Evolutionary conservation across 2,329 filamentous ascomycete species (phyloP).

Genomic region (Ophiostoma sp.): DNA sequence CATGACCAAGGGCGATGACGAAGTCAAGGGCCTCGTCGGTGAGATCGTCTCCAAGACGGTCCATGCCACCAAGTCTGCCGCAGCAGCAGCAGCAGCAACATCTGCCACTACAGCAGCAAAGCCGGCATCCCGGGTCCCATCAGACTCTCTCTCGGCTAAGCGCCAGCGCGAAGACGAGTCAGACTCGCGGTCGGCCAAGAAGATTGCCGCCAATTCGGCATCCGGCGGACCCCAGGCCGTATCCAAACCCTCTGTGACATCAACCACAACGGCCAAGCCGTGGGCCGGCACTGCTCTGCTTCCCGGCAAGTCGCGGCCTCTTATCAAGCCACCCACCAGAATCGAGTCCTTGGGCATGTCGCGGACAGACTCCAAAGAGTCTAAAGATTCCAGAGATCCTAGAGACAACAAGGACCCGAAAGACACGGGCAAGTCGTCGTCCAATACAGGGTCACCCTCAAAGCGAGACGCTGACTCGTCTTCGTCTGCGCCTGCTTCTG

Average conservation of each 20-base stretch:
- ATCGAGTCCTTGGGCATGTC: constrained; percentile 17
- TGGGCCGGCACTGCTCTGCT: constrained; percentile 35
- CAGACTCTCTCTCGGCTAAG: constrained; percentile 33
- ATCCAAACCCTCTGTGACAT: constrained; percentile 28
- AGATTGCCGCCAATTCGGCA: constrained; percentile 35
- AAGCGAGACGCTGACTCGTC: constrained; percentile 15
- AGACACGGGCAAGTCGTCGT: constrained; percentile 13
- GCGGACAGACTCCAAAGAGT: neutral
- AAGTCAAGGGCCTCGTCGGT: constrained; percentile 57
- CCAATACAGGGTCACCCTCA: constrained; percentile 9
- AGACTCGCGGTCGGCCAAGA: constrained; percentile 38
- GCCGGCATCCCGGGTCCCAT: constrained; percentile 26
- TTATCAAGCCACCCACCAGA: constrained; percentile 36
- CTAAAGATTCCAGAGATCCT: neutral
- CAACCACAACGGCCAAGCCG: constrained; percentile 31
- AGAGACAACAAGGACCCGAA: neutral
- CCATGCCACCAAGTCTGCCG: constrained; percentile 29
- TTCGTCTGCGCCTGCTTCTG: neutral
- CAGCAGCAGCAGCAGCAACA: neutral
- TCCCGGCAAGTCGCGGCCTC: constrained; percentile 45
- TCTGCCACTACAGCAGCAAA: constrained; percentile 15
- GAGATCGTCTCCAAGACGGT: constrained; percentile 43
- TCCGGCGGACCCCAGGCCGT: constrained; percentile 27
- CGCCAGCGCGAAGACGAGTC: constrained; percentile 39
- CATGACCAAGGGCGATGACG: constrained; percentile 59